Base-by-base conservation (phyloP, 345 rosid genomes). In the Carallia pectinifolia region DNA sequence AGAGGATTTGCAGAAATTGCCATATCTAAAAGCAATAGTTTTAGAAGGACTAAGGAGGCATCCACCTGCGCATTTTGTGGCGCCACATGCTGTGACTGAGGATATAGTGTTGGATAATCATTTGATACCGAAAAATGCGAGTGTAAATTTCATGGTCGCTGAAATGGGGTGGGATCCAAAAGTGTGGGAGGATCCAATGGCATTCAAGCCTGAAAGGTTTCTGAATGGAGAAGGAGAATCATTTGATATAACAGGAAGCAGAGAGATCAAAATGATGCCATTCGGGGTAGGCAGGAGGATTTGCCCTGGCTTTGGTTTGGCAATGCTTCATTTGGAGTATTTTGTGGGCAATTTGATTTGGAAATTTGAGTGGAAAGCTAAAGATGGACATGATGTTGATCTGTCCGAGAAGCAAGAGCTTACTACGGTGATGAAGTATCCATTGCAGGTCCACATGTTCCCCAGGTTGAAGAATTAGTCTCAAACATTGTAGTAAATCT, bases 111-210 rank as follows among this genome's bases (percentile, higher is more conserved):
- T 73, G 40, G 76, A 10, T 6, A 39, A 60, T 0, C 52, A 19
- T 60, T 0, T 73, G 34, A 9, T 73, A 17, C 71, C 76, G 0
- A 66, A 66, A 10, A 59, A 23, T 4, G 76, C 60, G 9, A 36
- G 7, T 47, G 7, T 73, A 10, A 59, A 73, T 12, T 50, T 73
- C 50, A 59, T 60, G 71, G 53, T 66, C 6, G 76, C 65, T 6
- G 76, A 72, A 1, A 72, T 72, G n/a, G 76, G 71, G 0, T 66
- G 59, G 71, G 76, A 73, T 38, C 19, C 66, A 17, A 60, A 52
- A 6, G 66, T 50, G 33, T 73, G 76, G 76, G 70, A 73, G n/a
- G 76, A 73, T 66, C 76, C 76, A 3, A 66, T 66, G 76, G 60
- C 13, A 3, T 73, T 65, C 56, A 66, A 60, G 61, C 76, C 76